Evolutionary conservation across 345 rosid species (phyloP).

Genomic region (Acer negundo): DNA sequence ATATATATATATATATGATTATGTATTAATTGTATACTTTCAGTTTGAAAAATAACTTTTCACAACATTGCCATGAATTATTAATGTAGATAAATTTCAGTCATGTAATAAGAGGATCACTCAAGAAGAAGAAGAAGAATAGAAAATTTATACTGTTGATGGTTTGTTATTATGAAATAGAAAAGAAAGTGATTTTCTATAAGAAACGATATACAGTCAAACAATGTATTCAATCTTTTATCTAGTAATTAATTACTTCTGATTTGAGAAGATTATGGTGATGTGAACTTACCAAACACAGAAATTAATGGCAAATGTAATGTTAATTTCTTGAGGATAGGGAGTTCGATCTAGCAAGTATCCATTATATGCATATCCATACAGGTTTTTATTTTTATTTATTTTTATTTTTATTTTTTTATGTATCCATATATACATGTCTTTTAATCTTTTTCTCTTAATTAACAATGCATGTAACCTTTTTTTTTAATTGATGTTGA

Average conservation of each 20-base stretch:
- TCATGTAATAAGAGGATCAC: not conserved
- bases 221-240: not conserved
- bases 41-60: not conserved
- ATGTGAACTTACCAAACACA: too few species aligned
- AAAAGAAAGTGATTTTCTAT: too few species aligned
- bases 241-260: not conserved
- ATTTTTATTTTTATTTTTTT: too few species aligned
- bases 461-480: not conserved
- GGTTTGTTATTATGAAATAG: not conserved
- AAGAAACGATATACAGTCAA: too few species aligned
- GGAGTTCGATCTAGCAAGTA: too few species aligned
- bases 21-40: not conserved
- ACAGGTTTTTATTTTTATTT: too few species aligned
- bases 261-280: conserved; percentile 12
- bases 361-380: too few species aligned
- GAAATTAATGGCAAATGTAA: not conserved
- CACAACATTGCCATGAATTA: not conserved
- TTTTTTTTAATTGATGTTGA: too few species aligned
- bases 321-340: too few species aligned
- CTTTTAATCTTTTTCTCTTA: not conserved
- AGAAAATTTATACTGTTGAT: not conserved
- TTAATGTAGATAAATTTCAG: not conserved
- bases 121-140: not conserved
- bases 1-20: too few species aligned
- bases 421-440: too few species aligned